A percentile compares a stretch with the other conserved stretches of the same genome.
Evolutionary conservation across 306 rosid species (phyloP).

Genomic region (Aeschynomene evenia): DNA sequence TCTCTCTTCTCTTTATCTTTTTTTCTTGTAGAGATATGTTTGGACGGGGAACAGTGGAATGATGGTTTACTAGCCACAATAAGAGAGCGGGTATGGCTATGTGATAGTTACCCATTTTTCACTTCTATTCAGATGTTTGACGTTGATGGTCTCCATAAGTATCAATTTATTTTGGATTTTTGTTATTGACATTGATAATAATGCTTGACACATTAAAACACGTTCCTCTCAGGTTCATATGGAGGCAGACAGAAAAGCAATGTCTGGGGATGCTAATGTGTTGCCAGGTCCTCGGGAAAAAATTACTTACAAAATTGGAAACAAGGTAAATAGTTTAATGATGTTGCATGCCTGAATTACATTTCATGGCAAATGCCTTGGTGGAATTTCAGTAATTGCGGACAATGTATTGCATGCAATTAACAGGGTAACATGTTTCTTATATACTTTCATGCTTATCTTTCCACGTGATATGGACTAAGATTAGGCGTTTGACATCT

Average conservation of each 20-base stretch:
- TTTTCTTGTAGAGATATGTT: slow-evolving; percentile 51
- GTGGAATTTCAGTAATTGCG: neutral
- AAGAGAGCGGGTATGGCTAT: slow-evolving; percentile 74
- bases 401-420: neutral
- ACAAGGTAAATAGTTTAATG: slow-evolving; percentile 60
- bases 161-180: slow-evolving; percentile 21
- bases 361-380: neutral
- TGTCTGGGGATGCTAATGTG: slow-evolving; percentile 57
- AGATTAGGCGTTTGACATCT: no score
- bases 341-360: slow-evolving; percentile 7
- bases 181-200: slow-evolving; percentile 22
- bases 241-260: slow-evolving; percentile 85
- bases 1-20: neutral
- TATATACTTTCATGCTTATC: no score
- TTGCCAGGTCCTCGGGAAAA: slow-evolving; percentile 59
- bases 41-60: slow-evolving; percentile 88
- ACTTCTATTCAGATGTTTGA: slow-evolving; percentile 33
- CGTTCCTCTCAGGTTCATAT: slow-evolving; percentile 78
- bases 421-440: neutral
- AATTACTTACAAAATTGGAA: slow-evolving; percentile 78
- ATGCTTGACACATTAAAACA: slow-evolving; percentile 30
- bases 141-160: slow-evolving; percentile 11
- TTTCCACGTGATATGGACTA: no score
- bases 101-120: slow-evolving; percentile 28
- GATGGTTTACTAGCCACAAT: slow-evolving; percentile 91